A percentile compares a stretch with the other conserved stretches of the same genome.
Conservation (phyloP, 495 filamentous ascomycete species). For the Endocarpon pusillum region DNA sequence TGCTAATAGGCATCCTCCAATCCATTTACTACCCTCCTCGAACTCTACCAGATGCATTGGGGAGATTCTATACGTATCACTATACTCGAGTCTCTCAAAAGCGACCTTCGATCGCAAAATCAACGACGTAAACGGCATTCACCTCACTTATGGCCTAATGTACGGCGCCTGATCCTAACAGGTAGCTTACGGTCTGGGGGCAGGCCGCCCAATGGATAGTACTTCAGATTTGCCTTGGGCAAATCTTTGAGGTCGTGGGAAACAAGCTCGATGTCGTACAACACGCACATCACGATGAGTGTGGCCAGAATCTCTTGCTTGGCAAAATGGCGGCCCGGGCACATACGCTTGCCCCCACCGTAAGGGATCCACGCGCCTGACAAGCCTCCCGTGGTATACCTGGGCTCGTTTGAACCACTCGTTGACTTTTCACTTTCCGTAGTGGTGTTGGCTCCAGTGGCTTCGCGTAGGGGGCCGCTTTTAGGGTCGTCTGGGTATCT, state of each 20-base stretch:
- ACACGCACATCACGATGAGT: conserved; percentile 11
- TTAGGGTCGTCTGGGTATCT: conserved; percentile 9
- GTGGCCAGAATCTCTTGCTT: conserved; percentile 15
- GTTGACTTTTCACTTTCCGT: not conserved
- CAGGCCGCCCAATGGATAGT: conserved; percentile 10
- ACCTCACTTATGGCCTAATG: too few species aligned
- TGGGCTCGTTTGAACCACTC: conserved; percentile 2
- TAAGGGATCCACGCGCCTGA: conserved; percentile 16
- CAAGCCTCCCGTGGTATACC: conserved; percentile 14
- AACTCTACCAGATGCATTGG: too few species aligned
- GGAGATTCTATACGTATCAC: too few species aligned
- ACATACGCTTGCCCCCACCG: conserved; percentile 16
- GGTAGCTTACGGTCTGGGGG: conserved; percentile 11
- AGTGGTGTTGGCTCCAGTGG: conserved; percentile 2
- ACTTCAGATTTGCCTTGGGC: conserved; percentile 7
- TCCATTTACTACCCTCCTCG: too few species aligned
- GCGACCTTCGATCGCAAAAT: too few species aligned
- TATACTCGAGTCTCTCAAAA: too few species aligned
- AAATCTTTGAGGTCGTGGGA: conserved; percentile 1
- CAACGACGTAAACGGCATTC: too few species aligned
- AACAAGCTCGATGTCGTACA: conserved; percentile 17
- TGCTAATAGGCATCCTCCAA: too few species aligned
- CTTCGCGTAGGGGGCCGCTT: too few species aligned
- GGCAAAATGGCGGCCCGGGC: conserved; percentile 19
- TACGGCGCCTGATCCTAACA: conserved; percentile 11